Base-by-base conservation (phyloP, 2,329 filamentous ascomycete species). In the Calycina herbarum region DNA sequence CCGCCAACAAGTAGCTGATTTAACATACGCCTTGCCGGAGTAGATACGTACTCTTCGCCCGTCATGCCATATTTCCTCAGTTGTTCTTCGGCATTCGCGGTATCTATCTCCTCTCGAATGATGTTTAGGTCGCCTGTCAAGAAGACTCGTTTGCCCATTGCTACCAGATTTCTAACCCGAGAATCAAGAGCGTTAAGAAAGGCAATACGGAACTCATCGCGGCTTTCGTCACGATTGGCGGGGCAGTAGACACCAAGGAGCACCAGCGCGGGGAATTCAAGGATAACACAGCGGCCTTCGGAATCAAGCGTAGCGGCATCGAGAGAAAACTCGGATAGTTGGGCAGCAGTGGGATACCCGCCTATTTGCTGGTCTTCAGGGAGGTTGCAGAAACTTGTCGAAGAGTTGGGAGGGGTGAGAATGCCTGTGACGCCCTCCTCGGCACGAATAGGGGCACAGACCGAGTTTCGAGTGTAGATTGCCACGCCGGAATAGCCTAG, bases 181-280 rank as follows among this genome's bases (percentile, higher is more conserved):
- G 87, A 85, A 74, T 98, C 93, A 5, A 99, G 82, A 2, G 92
- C 88, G 68, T 88, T 86, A 51, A 96, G 83, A 75, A 96, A 99
- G 27, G 85, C 88, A 63, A 90, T 82, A 15, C 94, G 89, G 74
- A 96, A 99, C 68, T 91, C 88, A 71, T 94, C 89, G 31, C 95
- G 86, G 2, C 87, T 86, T 67, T 95, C 92, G 72, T 97, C 94
- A 66, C 93, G 88, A 73, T 91, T 93, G 27, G 94, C 95, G 11
- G 95, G 95, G 72, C 91, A 92, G 78, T 99, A 98, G 1, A 96
- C 89, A 3, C 94, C 95, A 61, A 99, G 86, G 17, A 99, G 84
- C 4, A 99, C 93, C 76, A 99, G 98, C 2, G 93, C 94, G 0
- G 93, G 92, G 71, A 99, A 98, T 75, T 98, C 95, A 3, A 99